Base-by-base conservation (phyloP, 1,284 basidiomycete species). In the Ustilago trichophora region DNA sequence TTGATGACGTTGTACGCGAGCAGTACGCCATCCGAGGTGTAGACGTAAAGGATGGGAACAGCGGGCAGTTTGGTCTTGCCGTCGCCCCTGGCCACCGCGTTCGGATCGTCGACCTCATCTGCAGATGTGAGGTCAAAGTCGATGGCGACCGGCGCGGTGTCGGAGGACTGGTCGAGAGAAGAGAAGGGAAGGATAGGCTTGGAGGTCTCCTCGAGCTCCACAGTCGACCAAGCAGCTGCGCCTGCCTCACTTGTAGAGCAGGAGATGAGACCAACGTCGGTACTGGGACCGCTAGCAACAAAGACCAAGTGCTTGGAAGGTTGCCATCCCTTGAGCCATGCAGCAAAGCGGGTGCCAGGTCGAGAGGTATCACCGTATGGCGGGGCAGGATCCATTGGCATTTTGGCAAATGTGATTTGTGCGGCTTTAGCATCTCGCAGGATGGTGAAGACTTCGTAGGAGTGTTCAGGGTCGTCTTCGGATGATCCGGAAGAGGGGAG, bases 1-100 rank as follows among this genome's bases (percentile, higher is more conserved):
- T 90, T 87, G 41, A 91, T 86, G 29, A 91, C 77, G 73, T 88
- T 85, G 89, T 91, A 93, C 3, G 85, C 91, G 32, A 88, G 85
- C 29, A 93, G 55, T 0, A 90, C 90, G 16, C 91, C 91, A 73
- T 93, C 91, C 57, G 87, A 91, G 5, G 90, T 86, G 78, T 91
- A 92, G 5, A 88, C 87, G 75, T 88, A 90, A 77, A 92, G 83
- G 46, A 91, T 84, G 0, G 91, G 91, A 13, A 80, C 75, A 1
- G 84, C 81, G 2, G 83, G 82, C 4, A 85, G 67, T 59, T 84
- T 85, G 4, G 81, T 73, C 9, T 79, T 77, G 34, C 83, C 72
- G 34, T 80, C 83, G 0, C 83, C 84, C 9, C 83, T 81, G 6
- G 83, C 83, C 16, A 83, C 83, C 9, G 86, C 85, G n/a, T 86